Conservation (phyloP, 352 stramenopile genomes). For the Phytopythium vexans region DNA sequence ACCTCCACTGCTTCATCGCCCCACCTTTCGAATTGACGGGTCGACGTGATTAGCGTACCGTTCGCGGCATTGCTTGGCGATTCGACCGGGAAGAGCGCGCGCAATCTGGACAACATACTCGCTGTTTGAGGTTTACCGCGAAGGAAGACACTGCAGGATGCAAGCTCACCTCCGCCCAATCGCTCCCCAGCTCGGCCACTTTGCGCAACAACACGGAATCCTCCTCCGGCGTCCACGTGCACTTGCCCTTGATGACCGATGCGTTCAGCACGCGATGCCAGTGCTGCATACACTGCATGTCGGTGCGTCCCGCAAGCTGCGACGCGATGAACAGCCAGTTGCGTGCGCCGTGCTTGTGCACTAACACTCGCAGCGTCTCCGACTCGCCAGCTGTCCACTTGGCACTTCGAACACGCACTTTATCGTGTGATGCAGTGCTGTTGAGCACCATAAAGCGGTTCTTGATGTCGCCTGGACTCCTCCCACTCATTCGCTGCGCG, state of each 20-base stretch:
- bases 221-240: slow-evolving; percentile 46
- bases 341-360: slow-evolving; percentile 40
- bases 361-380: slow-evolving; percentile 27
- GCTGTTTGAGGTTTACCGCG: background rate
- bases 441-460: slow-evolving; percentile 37
- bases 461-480: slow-evolving; percentile 54
- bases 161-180: slow-evolving; percentile 53
- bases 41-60: slow-evolving; percentile 66
- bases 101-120: slow-evolving; percentile 38
- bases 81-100: slow-evolving; percentile 39
- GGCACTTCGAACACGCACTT: too few relatives aligned
- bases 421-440: slow-evolving; percentile 4
- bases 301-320: slow-evolving; percentile 52
- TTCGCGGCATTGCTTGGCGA: slow-evolving; percentile 74
- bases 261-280: slow-evolving; percentile 61
- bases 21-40: slow-evolving; percentile 39
- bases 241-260: slow-evolving; percentile 54
- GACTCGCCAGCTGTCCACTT: slow-evolving; percentile 23
- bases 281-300: slow-evolving; percentile 77
- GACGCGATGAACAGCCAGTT: slow-evolving; percentile 80
- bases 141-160: slow-evolving; percentile 2
- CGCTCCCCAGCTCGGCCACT: slow-evolving; percentile 37
- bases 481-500: slow-evolving; percentile 20
- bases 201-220: slow-evolving; percentile 40
- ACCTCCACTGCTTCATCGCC: background rate